These are phyloP conservation scores for Macrolepiota dolichaula DNA, from an alignment of 768 basidiomycete species.

Conservation along the genomic window DNA sequence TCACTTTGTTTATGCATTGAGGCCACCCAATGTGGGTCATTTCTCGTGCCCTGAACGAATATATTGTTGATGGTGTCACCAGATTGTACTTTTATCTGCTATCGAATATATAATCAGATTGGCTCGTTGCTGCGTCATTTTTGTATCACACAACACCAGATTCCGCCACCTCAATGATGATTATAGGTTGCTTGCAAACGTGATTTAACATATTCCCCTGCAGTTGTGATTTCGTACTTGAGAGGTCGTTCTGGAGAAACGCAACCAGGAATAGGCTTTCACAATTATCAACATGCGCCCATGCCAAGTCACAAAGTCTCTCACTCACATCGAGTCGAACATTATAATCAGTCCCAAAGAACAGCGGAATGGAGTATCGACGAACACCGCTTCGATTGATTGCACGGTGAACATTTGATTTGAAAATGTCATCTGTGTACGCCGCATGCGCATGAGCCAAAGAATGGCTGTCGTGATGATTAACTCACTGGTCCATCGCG, in stretches of 20 bases:
- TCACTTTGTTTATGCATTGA: not conserved
- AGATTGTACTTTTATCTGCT: constrained; percentile 8
- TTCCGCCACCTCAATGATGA: constrained; percentile 19
- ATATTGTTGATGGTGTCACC: not conserved
- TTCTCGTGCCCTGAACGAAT: not conserved
- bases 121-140: not conserved
- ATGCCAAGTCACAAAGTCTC: not conserved
- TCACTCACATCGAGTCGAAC: constrained; percentile 67
- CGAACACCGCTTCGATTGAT: constrained; percentile 67
- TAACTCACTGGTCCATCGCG: constrained; percentile 80
- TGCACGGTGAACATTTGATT: constrained; percentile 85
- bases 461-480: not conserved
- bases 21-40: constrained; percentile 3
- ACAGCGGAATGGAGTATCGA: constrained; percentile 85
- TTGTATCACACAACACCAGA: not conserved
- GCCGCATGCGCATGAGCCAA: not conserved
- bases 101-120: not conserved
- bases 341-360: constrained; percentile 89
- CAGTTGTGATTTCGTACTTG: constrained; percentile 69
- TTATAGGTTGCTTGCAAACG: constrained; percentile 68
- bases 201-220: constrained; percentile 81
- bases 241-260: constrained; percentile 37
- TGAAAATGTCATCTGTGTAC: constrained; percentile 77
- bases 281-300: not conserved
- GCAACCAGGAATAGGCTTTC: constrained; percentile 51